A percentile compares a stretch with the other conserved stretches of the same genome.
Conservation (phyloP, 1,139 yeast genomes). For the Debaryomyces fabryi region DNA sequence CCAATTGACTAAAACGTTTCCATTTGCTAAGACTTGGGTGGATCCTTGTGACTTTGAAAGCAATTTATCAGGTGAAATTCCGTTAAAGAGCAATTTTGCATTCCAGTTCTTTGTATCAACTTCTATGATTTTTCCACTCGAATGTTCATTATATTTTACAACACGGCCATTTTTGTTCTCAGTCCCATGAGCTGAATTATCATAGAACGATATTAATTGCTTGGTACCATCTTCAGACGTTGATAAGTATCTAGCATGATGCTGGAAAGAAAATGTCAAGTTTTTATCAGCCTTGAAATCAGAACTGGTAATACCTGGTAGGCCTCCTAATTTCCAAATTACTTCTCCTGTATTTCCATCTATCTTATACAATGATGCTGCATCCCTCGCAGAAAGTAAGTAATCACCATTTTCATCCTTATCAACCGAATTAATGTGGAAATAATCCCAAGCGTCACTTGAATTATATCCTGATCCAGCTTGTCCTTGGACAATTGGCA, state of each 20-base stretch:
- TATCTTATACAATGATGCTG: conserved; percentile 37
- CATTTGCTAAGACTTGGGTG: conserved; percentile 36
- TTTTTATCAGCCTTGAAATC: conserved; percentile 21
- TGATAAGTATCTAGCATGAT: conserved; percentile 36
- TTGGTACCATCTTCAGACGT: conserved; percentile 25
- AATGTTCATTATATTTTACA: conserved; percentile 23
- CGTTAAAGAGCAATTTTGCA: conserved; percentile 29
- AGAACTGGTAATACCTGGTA: conserved; percentile 27
- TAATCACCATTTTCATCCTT: conserved; percentile 41
- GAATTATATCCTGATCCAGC: conserved; percentile 37
- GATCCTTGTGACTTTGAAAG: conserved; percentile 42
- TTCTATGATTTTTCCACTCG: conserved; percentile 38
- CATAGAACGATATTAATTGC: conserved; percentile 36
- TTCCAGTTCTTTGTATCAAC: conserved; percentile 31
- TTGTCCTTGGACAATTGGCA: conserved; percentile 27
- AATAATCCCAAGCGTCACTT: conserved; percentile 43
- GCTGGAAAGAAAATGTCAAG: conserved; percentile 38
- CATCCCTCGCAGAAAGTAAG: conserved; percentile 38
- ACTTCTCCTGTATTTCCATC: conserved; percentile 39
- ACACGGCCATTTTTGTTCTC: conserved; percentile 31
- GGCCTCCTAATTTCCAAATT: conserved; percentile 37
- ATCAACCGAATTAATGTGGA: conserved; percentile 45
- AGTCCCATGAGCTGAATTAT: conserved; percentile 40
- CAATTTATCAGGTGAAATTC: conserved; percentile 28
- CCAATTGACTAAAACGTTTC: conserved; percentile 42